Base-by-base conservation (phyloP, 257 asterid genomes). In the Solanum gandarillasii region DNA sequence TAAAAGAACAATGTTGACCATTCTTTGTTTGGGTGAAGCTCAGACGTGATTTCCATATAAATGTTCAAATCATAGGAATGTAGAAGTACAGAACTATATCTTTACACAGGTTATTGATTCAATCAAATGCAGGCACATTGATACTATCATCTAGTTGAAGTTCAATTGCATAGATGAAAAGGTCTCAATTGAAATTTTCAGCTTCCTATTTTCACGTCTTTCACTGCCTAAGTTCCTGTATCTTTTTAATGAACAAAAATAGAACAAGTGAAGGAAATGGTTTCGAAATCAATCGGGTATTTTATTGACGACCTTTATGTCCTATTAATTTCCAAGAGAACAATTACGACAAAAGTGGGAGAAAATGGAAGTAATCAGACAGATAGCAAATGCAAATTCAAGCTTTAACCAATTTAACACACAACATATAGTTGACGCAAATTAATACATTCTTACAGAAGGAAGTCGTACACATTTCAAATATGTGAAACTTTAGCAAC, bases 1-100 rank as follows among this genome's bases (percentile, higher is more conserved):
- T 91, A 90, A 90, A 48, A 71, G 74, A 55, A 78, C 68, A 62
- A 72, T 31, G 48, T 67, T 71, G 25, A 67, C 79, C 86, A 87
- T 70, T 88, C 67, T 88, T 88, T 84, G 86, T 68, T 27, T 35
- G 46, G 72, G 62, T 36, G 82, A 73, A 38, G 78, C 78, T 62
- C 78, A 85, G 55, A 65, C 36, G 3, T 65, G 18, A 84, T 60
- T 84, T 68, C 11, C 35, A 34, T n/a, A 27, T 16, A 67, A 39
- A 25, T 16, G 75, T 38, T 85, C 67, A 85, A 85, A 36, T 82
- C 70, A 46, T 82, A 29, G 43, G 27, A 48, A 48, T 48, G 20
- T 48, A 82, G 20, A 81, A 81, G 10, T 82, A 82, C 85, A 48
- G 85, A 82, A 48, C 70, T 31, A 46, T 48, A 48, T 29, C 11